Evolutionary conservation across 2,329 filamentous ascomycete species (phyloP).

Genomic region (Cercospora nicotianae): DNA sequence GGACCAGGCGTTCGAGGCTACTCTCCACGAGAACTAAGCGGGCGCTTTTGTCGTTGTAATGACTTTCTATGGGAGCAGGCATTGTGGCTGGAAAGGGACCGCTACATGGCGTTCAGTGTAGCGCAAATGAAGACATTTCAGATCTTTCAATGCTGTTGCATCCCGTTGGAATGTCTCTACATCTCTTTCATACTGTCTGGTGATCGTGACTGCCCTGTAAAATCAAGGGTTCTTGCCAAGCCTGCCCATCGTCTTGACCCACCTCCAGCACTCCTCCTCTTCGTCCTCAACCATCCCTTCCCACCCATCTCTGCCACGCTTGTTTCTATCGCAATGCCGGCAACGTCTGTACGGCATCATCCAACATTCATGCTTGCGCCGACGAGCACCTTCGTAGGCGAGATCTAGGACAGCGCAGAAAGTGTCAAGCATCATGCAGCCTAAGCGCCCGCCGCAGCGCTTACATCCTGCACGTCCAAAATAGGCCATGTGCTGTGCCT

Average conservation of each 20-base stretch:
- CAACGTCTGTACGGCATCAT: not conserved
- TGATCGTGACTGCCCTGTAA: not conserved
- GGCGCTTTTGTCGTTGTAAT: conserved; percentile 22
- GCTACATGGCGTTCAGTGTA: conserved; percentile 30
- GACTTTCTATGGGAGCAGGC: conserved; percentile 26
- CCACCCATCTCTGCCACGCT: not conserved
- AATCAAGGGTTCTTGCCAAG: not conserved
- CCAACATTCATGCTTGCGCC: not conserved
- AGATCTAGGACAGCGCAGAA: no score
- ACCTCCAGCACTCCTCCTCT: not conserved
- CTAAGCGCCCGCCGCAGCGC: conserved; percentile 14
- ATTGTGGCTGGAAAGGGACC: conserved; percentile 21
- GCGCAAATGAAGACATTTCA: conserved; percentile 20
- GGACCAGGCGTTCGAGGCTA: conserved; percentile 53
- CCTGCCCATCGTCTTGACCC: not conserved
- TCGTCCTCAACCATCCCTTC: not conserved
- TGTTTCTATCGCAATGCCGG: not conserved
- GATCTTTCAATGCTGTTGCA: conserved; percentile 1
- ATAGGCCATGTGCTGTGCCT: conserved; percentile 17
- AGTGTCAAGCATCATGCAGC: not conserved
- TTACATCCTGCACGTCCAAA: not conserved
- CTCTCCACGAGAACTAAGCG: conserved; percentile 51
- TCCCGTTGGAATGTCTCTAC: not conserved
- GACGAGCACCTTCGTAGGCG: not conserved
- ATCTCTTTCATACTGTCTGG: not conserved